These are phyloP conservation scores for Macrophomina pseudophaseolina DNA, from an alignment of 2,329 filamentous ascomycete species.

Conservation along the genomic window DNA sequence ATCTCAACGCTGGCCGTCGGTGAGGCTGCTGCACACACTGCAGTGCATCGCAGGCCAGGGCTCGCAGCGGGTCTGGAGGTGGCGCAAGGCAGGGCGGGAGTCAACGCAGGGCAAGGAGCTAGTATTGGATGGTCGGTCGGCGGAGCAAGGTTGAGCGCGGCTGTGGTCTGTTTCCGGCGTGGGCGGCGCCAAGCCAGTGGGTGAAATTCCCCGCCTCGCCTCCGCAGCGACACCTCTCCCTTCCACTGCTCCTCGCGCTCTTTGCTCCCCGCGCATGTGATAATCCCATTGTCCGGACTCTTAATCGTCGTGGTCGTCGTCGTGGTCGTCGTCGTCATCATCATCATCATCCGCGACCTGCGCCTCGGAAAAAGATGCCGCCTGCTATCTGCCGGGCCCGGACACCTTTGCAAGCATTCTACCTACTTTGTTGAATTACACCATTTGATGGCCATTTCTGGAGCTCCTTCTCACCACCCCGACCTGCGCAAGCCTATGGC, in stretches of 20 bases:
- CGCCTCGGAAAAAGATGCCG: neutral
- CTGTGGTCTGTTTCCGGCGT: conserved; percentile 5
- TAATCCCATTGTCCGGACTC: neutral
- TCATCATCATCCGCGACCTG: neutral
- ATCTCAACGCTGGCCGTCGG: neutral
- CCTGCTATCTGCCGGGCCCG: neutral
- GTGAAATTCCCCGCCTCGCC: conserved; percentile 6
- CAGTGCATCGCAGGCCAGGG: neutral
- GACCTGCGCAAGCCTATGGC: no score
- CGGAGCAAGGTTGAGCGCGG: neutral
- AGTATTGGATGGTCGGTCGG: neutral
- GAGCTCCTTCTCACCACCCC: no score
- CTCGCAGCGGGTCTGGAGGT: neutral
- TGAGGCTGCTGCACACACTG: neutral
- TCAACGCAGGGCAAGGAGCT: neutral
- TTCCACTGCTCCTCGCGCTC: neutral
- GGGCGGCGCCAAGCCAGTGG: neutral
- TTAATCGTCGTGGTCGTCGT: neutral
- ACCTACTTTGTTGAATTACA: no score
- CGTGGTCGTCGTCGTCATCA: no score
- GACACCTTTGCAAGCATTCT: neutral
- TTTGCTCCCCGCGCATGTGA: neutral
- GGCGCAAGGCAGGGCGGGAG: conserved; percentile 1
- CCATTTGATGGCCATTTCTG: no score
- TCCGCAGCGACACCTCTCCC: neutral